phyloP scores from a whole-genome alignment of 495 filamentous ascomycete genomes.

The Pseudoneurospora amorphoporcata region DNA sequence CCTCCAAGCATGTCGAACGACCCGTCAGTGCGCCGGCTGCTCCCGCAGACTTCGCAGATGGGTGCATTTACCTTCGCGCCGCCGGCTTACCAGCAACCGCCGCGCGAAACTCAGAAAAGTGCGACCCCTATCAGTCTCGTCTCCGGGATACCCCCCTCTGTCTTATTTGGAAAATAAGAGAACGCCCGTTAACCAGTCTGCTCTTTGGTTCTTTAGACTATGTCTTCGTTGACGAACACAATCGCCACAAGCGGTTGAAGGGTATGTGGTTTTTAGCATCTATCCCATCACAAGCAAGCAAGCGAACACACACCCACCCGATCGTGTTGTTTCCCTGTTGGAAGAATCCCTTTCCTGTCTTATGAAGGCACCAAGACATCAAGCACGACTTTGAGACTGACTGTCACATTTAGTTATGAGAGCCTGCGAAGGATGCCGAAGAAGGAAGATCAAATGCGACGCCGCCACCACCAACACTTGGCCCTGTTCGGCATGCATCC shows the following conservation, averaged over 20 bases:
- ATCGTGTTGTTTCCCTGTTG: not conserved
- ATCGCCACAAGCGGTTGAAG: conserved; percentile 93
- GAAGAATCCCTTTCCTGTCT: not conserved
- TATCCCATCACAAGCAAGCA: not conserved
- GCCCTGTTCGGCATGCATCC: conserved; percentile 91
- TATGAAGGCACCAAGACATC: not conserved
- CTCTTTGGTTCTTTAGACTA: conserved; percentile 54
- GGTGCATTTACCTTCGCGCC: conserved; percentile 52
- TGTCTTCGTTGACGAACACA: conserved; percentile 99
- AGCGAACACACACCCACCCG: not conserved
- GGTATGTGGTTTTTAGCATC: conserved; percentile 42
- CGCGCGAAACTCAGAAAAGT: conserved; percentile 60
- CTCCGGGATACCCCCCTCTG: not conserved
- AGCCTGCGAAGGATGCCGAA: conserved; percentile 91
- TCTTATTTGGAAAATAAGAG: not conserved
- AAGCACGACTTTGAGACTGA: conserved; percentile 9
- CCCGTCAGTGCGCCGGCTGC: conserved; percentile 39
- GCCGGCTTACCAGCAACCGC: conserved; percentile 41
- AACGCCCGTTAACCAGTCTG: not conserved
- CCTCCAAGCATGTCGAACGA: conserved; percentile 41
- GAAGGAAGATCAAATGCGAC: conserved; percentile 92
- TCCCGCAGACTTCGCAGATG: conserved; percentile 48
- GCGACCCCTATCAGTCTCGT: conserved; percentile 19
- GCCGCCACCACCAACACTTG: conserved; percentile 96
- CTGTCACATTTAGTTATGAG: conserved; percentile 67